Conservation (phyloP, 371 early-diverging fungal genomes). For the Basidiobolus meristosporus region DNA sequence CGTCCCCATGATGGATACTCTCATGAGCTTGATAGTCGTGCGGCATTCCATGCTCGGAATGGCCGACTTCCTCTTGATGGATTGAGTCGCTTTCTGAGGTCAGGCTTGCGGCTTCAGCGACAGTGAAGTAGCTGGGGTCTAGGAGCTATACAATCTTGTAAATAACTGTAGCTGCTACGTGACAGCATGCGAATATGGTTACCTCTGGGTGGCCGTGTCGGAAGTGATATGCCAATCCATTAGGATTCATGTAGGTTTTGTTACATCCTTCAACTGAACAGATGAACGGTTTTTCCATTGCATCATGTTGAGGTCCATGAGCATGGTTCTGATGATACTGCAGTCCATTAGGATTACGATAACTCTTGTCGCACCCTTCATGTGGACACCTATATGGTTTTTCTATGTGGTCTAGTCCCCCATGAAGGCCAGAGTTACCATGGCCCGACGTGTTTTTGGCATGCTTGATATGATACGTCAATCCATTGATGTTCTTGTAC, state of each 20-base stretch:
- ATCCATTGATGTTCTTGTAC: constrained; percentile 93
- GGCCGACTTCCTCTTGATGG: too few relatives aligned
- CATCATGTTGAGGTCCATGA: constrained; percentile 21
- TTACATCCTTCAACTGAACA: constrained; percentile 63
- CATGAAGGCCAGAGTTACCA: constrained; percentile 1
- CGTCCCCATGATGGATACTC: too few relatives aligned
- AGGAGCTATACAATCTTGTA: too few relatives aligned
- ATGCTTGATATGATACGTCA: constrained; percentile 80
- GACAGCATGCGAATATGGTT: too few relatives aligned
- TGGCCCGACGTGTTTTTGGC: constrained; percentile 37
- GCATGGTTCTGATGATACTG: constrained; percentile 71
- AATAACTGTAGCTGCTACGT: too few relatives aligned
- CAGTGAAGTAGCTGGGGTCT: too few relatives aligned
- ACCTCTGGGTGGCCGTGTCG: constrained; percentile 36
- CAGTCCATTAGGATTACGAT: constrained; percentile 92
- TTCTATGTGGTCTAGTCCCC: too few relatives aligned
- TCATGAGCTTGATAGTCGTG: too few relatives aligned
- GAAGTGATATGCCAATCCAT: constrained; percentile 88
- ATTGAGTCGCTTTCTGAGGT: too few relatives aligned
- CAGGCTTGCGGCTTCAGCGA: too few relatives aligned
- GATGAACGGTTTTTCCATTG: constrained; percentile 49
- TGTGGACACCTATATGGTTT: constrained; percentile 51
- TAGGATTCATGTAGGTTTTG: constrained; percentile 88
- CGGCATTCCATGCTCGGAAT: too few relatives aligned
- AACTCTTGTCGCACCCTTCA: constrained; percentile 63